Evolutionary conservation across 495 filamentous ascomycete genomes (phyloP), one percentile per base, ranked within the genome.

Genomic region (Penicillium roqueforti): DNA sequence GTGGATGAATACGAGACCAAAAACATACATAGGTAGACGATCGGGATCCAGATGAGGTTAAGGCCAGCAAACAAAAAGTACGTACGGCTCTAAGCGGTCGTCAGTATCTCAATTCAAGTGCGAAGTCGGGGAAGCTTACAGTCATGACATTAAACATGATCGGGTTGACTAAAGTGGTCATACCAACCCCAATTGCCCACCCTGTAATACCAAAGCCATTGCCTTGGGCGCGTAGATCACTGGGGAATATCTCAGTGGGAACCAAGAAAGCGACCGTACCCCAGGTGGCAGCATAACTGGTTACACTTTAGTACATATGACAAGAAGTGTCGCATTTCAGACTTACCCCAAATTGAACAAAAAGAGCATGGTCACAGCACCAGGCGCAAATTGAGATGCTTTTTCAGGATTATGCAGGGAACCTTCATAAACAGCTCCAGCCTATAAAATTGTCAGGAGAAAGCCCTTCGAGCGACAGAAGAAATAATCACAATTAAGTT

Each of bases 181-280:
- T 74, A 14, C 79, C 78, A 9, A 79, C 77, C 25, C 79, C 80
- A 58, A 82, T 76, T 6, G 79, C 80, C 79, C 79, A 82, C 3
- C 78, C 80, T 16, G 77, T 80, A 18, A 83, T 79, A 0, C 76
- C 76, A 56, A 81, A 82, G 1, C 77, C 77, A 60, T 82, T 80
- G 2, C 79, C 80, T 55, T 82, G 74, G 19, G 78, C 76, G 38
- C 78, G 72, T 26, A 82, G 62, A 34, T 78, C 75, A 14, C 70
- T 71, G 1, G 76, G 75, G 56, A 77, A 81, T 22, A 82, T 79
- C 57, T 82, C 78, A 0, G 77, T 80, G 1, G 77, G 80, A 14
- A 79, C 60, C 8, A 81, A 66, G 59, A 80, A 83, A 1, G 78
- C 77, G 3, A 75, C 76, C 6, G 80, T 82, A 26, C 78, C 76